A percentile compares a stretch with the other conserved stretches of the same genome.
Conservation (phyloP, 2,329 filamentous ascomycete genomes). For the Ophiosphaerella narmari region DNA sequence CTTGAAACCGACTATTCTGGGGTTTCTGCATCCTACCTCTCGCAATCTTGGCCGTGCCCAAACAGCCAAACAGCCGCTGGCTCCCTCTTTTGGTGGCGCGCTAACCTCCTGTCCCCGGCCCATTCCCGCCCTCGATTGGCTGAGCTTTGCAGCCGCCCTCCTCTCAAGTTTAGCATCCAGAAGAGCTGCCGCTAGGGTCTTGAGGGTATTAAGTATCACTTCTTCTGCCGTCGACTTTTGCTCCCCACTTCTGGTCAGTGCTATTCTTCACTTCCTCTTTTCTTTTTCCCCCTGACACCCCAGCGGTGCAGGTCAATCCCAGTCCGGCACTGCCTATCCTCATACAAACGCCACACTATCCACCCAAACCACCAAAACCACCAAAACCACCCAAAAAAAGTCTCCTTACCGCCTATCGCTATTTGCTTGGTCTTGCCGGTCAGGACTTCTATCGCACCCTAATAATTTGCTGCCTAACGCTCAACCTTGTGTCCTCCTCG, state of each 20-base stretch:
- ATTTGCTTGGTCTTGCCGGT: conserved; percentile 34
- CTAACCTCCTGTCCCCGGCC: conserved; percentile 28
- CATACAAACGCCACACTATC: conserved; percentile 26
- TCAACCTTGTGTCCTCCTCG: conserved; percentile 29
- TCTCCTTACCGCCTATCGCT: conserved; percentile 24
- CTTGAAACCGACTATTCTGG: conserved; percentile 46
- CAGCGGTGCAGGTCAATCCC: conserved; percentile 35
- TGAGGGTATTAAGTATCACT: conserved; percentile 37
- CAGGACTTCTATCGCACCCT: conserved; percentile 33
- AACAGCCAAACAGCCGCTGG: conserved; percentile 42
- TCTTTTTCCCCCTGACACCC: conserved; percentile 30
- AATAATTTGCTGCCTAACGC: conserved; percentile 32
- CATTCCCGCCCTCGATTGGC: conserved; percentile 33
- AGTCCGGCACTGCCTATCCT: conserved; percentile 31
- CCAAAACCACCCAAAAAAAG: conserved; percentile 12
- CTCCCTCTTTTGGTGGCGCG: conserved; percentile 34
- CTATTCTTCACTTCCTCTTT: conserved; percentile 31
- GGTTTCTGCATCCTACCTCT: conserved; percentile 30
- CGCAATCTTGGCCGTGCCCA: conserved; percentile 32
- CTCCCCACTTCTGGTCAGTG: conserved; percentile 32
- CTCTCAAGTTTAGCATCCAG: conserved; percentile 21
- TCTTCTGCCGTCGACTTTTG: conserved; percentile 30
- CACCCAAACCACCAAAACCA: conserved; percentile 12
- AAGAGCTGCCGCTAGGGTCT: conserved; percentile 19
- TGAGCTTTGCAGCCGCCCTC: conserved; percentile 28